Evolutionary conservation across 257 asterid genomes (phyloP), one percentile per base, ranked within the genome.

Genomic region (Schizonepeta tenuifolia): DNA sequence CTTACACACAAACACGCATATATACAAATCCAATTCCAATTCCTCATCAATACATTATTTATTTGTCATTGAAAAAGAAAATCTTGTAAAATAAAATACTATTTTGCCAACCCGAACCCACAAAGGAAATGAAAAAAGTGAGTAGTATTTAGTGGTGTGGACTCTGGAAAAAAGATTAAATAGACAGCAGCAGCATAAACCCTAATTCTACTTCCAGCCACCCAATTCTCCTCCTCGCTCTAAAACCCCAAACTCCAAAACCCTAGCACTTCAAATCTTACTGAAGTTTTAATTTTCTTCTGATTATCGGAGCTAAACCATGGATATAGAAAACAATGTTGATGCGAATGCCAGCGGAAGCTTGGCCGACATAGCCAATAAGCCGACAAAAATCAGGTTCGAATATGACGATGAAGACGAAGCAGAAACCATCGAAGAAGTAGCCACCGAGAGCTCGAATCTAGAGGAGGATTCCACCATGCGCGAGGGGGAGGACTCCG

Each of bases 381-480:
- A 67, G 67, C 81, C 83, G 59, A 21, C 79, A 38, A 82, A 82
- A 56, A 75, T 78, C 68, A 75, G 75, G 78, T 82, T 82, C 75
- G 62, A 67, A 64, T 82, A 78, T 56, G 76, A 67, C 11, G 86
- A 78, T 3, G 86, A 82, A 36, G 85, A 81, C 28, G 78, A 66
- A 28, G 81, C 77, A 1, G 80, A 68, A 75, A 77, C 80, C 66
- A 79, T 80, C 5, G 93, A 85, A 49, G 93, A 83, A 76, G 78
- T 80, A 21, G 82, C 86, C 62, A 67, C 90, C 1, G 93, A 79
- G 75, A 84, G 89, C 73, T 86, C 92, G 20, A 88, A 80, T 64
- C 69, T 86, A 1, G 97, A 87, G 71, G 91, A 81, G 63, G 97
- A 93, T 74, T 70, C 85, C 46, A 46, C 88, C 80, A 89, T 91